Conservation (phyloP, 179 eudicot genomes). For the Amaranthus tricolor region DNA sequence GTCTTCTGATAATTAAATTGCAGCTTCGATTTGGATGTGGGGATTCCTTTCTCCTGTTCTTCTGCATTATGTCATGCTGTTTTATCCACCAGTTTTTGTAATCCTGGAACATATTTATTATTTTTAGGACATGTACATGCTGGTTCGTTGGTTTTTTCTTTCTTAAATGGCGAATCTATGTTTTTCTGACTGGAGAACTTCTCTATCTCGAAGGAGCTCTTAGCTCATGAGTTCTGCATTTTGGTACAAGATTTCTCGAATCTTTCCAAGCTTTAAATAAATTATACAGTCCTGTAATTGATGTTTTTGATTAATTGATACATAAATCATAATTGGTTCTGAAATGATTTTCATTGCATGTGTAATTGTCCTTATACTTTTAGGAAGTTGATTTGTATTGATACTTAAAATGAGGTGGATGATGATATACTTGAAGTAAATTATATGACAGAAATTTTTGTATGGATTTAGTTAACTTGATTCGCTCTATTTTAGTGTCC, state of each 20-base stretch:
- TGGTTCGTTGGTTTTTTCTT: background rate
- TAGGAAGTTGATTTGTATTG: too few species aligned
- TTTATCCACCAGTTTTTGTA: slow-evolving; percentile 25
- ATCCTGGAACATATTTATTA: slow-evolving; percentile 13
- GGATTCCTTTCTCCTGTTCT: background rate
- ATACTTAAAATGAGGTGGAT: too few species aligned
- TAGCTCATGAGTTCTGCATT: background rate
- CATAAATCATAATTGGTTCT: too few species aligned
- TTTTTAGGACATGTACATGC: slow-evolving; percentile 6
- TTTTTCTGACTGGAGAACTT: slow-evolving; percentile 14
- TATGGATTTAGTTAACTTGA: too few species aligned
- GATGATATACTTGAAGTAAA: too few species aligned
- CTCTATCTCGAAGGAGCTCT: background rate
- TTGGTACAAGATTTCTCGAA: background rate
- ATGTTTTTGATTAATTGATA: too few species aligned
- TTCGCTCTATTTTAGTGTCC: too few species aligned
- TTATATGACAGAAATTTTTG: too few species aligned
- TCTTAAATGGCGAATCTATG: background rate
- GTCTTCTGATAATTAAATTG: background rate
- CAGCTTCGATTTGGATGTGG: background rate
- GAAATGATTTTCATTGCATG: too few species aligned
- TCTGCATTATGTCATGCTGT: background rate
- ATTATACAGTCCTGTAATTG: background rate
- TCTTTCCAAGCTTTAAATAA: background rate
- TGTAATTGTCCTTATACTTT: too few species aligned